Evolutionary conservation across 148 eudicot genomes (phyloP).

Genomic region (Amaranthus hypochondriacus): DNA sequence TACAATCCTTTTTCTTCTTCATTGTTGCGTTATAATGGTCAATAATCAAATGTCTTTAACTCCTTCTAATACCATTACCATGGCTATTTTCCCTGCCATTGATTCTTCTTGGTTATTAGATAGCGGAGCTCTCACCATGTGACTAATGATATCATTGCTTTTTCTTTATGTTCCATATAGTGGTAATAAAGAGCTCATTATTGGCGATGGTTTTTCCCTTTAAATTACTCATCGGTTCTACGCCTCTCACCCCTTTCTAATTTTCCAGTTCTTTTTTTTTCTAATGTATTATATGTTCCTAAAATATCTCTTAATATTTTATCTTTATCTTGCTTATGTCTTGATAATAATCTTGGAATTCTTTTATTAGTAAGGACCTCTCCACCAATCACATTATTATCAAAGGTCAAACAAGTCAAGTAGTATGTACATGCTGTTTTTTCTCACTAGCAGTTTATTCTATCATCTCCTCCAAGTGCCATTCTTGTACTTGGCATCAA

Average conservation of each 20-base stretch:
- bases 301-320: slow-evolving; percentile 7
- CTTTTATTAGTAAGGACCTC: not conserved
- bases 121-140: no score
- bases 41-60: no score
- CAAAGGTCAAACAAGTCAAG: not conserved
- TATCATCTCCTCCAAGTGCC: not conserved
- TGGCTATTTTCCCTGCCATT: no score
- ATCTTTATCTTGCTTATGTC: slow-evolving; percentile 15
- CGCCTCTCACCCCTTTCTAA: not conserved
- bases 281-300: slow-evolving; percentile 22
- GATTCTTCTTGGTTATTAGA: no score
- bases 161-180: no score
- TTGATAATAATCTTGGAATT: not conserved
- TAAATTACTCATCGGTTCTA: not conserved
- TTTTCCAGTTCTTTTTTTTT: not conserved
- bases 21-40: no score
- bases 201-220: not conserved
- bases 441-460: not conserved
- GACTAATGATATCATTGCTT: no score
- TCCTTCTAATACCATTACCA: no score
- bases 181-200: not conserved
- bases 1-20: no score
- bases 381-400: not conserved
- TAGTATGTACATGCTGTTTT: not conserved
- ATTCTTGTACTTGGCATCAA: not conserved